phyloP scores from a whole-genome alignment of 2,329 filamentous ascomycete genomes.

The Emmonsia crescens region DNA sequence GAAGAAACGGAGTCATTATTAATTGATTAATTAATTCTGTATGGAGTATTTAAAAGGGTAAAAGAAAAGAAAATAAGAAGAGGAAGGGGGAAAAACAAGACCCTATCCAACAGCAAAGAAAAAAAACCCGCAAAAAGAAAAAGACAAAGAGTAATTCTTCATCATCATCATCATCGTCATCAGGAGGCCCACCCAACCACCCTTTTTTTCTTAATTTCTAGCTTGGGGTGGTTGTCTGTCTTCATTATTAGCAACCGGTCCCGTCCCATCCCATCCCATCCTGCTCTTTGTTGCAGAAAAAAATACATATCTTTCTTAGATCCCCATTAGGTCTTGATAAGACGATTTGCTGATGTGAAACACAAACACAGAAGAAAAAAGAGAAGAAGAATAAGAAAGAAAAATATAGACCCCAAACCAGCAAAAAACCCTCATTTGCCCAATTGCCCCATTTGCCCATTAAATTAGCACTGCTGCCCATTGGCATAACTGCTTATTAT shows the following conservation, averaged over 20 bases:
- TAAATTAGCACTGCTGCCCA: background rate
- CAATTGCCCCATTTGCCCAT: background rate
- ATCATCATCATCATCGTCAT: background rate
- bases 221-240: background rate
- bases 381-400: background rate
- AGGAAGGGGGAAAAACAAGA: conserved; percentile 13
- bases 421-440: too few relatives aligned
- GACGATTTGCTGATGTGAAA: background rate
- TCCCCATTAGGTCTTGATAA: background rate
- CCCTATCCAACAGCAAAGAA: conserved; percentile 9
- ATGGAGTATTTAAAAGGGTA: background rate
- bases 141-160: conserved; percentile 1
- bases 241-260: too few relatives aligned
- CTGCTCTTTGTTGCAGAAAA: background rate
- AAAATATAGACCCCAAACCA: background rate
- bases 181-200: background rate
- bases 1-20: background rate
- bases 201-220: background rate
- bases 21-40: conserved; percentile 1
- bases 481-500: background rate
- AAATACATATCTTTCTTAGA: background rate
- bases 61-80: conserved; percentile 16
- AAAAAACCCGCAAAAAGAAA: conserved; percentile 10
- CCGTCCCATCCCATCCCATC: background rate
- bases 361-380: background rate